These are phyloP conservation scores for Kitagawia praeruptora DNA, from an alignment of 129 eudicot species.

Conservation along the genomic window DNA sequence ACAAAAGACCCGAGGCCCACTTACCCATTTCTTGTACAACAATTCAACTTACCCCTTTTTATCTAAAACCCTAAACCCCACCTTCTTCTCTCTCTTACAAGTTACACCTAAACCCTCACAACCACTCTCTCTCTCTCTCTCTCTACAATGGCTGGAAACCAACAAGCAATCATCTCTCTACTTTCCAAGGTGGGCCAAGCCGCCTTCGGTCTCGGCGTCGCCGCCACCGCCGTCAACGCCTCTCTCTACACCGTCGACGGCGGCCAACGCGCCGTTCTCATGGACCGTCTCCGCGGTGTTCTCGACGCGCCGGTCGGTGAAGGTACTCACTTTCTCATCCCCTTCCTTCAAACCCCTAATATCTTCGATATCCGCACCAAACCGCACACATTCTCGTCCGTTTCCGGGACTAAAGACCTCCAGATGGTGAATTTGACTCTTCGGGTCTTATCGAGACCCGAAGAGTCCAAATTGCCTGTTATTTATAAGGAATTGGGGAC, in stretches of 20 bases:
- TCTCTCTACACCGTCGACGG: conserved; percentile 96
- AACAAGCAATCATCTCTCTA: not conserved
- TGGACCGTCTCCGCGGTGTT: conserved; percentile 88
- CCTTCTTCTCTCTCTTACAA: not conserved
- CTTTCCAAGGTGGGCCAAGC: conserved; percentile 15
- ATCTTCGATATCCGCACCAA: conserved; percentile 88
- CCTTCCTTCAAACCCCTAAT: conserved; percentile 81
- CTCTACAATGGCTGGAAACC: not conserved
- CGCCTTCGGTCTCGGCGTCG: conserved; percentile 64
- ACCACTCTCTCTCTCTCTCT: not conserved
- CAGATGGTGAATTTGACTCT: conserved; percentile 95
- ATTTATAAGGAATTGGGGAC: conserved; percentile 75
- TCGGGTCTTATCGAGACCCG: conserved; percentile 81
- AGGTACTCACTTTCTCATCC: conserved; percentile 85
- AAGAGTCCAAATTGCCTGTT: conserved; percentile 44
- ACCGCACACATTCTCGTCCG: conserved; percentile 73
- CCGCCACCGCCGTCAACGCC: conserved; percentile 52
- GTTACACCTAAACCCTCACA: not conserved
- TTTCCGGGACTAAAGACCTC: conserved; percentile 84
- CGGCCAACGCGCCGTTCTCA: conserved; percentile 87
- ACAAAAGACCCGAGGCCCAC: not conserved
- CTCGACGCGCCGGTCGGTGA: conserved; percentile 61
- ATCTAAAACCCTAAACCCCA: not conserved
- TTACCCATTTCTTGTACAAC: not conserved
- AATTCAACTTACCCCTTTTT: not conserved